Percentiles rank a stretch among this genome's conserved stretches.
Evolutionary conservation across 352 stramenopile species (phyloP).

Genomic region (Pythium dissotocum): DNA sequence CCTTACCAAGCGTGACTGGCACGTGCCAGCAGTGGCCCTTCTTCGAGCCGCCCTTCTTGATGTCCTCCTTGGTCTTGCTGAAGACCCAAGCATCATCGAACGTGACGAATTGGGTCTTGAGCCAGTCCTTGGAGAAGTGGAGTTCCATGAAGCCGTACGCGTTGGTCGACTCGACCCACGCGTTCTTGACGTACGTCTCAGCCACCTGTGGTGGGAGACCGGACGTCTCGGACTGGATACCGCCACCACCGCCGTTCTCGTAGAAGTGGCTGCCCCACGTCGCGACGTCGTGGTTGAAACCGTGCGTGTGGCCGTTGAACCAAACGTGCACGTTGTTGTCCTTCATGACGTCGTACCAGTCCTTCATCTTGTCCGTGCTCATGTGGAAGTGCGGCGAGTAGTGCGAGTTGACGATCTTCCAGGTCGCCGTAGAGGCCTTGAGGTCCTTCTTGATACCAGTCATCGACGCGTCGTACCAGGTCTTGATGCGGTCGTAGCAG

Average conservation of each 20-base stretch:
- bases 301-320: conserved; percentile 86
- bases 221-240: conserved; percentile 86
- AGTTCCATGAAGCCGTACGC: conserved; percentile 88
- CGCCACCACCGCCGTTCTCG: conserved; percentile 84
- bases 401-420: conserved; percentile 90
- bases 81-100: conserved; percentile 83
- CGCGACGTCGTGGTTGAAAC: conserved; percentile 87
- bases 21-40: conserved; percentile 88
- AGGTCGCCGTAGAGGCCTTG: conserved; percentile 67
- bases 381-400: conserved; percentile 91
- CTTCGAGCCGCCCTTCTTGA: conserved; percentile 75
- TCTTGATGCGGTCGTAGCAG: conserved; percentile 70
- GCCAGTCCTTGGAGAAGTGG: conserved; percentile 84
- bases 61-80: conserved; percentile 71
- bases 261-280: conserved; percentile 88
- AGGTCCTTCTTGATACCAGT: conserved; percentile 71
- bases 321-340: conserved; percentile 73
- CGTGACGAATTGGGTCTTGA: conserved; percentile 82
- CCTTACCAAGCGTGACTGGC: conserved; percentile 62
- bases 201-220: conserved; percentile 68
- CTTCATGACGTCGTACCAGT: conserved; percentile 86
- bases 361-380: conserved; percentile 88
- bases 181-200: conserved; percentile 78
- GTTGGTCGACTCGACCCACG: conserved; percentile 78
- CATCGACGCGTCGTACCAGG: conserved; percentile 80